Percentiles rank a stretch among this genome's conserved stretches.
phyloP scores from a whole-genome alignment of 179 eudicot species.

The Heliamphora pulchella region DNA sequence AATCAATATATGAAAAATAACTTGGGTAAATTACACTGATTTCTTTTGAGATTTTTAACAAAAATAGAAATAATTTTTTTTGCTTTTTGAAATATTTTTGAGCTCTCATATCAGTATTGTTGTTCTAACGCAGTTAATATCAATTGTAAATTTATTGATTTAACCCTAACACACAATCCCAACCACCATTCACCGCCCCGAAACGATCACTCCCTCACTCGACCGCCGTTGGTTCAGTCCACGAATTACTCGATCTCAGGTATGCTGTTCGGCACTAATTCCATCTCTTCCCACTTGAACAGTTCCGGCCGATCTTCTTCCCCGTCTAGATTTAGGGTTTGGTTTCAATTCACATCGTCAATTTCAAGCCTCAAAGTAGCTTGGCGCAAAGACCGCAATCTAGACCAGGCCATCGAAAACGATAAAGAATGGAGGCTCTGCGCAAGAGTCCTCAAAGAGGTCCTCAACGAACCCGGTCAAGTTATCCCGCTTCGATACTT shows the following conservation, averaged over 20 bases:
- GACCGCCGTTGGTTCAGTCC: background rate
- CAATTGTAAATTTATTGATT: too few relatives aligned
- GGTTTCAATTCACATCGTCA: slow-evolving; percentile 29
- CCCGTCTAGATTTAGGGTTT: slow-evolving; percentile 12
- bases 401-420: slow-evolving; percentile 54
- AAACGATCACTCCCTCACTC: background rate
- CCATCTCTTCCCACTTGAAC: slow-evolving; percentile 10
- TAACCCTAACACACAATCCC: background rate
- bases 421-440: slow-evolving; percentile 58
- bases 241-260: slow-evolving; percentile 3
- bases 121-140: too few relatives aligned
- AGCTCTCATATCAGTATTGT: too few relatives aligned
- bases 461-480: slow-evolving; percentile 65
- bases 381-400: slow-evolving; percentile 63
- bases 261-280: slow-evolving; percentile 9
- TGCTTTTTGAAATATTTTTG: too few relatives aligned
- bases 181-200: background rate
- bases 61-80: too few relatives aligned
- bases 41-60: too few relatives aligned
- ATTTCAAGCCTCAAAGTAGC: slow-evolving; percentile 63
- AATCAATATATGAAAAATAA: too few relatives aligned
- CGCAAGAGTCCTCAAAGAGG: slow-evolving; percentile 62
- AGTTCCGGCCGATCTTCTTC: background rate
- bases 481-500: slow-evolving; percentile 55
- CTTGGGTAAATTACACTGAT: too few relatives aligned